Percentiles rank a stretch among this genome's conserved stretches.
phyloP scores from a whole-genome alignment of 2,329 filamentous ascomycete species.

The Colletotrichum cuscutae region DNA sequence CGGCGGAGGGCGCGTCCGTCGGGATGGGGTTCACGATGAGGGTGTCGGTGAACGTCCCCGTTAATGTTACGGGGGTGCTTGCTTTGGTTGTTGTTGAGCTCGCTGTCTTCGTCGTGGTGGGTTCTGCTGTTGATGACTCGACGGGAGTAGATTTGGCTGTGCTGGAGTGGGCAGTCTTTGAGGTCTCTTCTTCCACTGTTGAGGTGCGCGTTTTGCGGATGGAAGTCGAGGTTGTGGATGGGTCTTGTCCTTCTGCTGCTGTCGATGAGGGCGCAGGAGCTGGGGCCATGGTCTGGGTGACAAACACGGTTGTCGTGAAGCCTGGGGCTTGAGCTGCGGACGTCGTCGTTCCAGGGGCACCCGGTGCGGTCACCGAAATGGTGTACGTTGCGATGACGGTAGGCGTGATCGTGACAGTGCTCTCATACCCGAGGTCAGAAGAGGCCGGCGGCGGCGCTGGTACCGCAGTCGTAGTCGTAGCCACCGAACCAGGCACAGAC shows the following conservation, averaged over 20 bases:
- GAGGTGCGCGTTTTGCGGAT: conserved; percentile 8
- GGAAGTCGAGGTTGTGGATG: conserved; percentile 24
- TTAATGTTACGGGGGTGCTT: not conserved
- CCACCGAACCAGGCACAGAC: conserved; percentile 28
- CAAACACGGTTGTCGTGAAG: conserved; percentile 22
- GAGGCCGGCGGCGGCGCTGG: not conserved
- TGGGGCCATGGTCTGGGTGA: conserved; percentile 20
- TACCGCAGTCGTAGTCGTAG: not conserved
- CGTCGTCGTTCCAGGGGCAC: conserved; percentile 2
- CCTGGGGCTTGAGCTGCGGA: not conserved
- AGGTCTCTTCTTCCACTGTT: not conserved
- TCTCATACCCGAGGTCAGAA: conserved; percentile 4
- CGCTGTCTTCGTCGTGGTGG: not conserved
- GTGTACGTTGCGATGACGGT: conserved; percentile 29
- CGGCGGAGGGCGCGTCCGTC: conserved; percentile 6
- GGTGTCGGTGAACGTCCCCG: conserved; percentile 23
- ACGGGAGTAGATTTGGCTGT: not conserved
- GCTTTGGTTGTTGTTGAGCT: not conserved
- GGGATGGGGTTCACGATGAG: conserved; percentile 27
- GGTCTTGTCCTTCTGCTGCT: conserved; percentile 1
- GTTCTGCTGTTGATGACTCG: not conserved
- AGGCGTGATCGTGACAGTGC: conserved; percentile 22
- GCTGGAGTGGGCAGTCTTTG: not conserved
- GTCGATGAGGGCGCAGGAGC: conserved; percentile 7
- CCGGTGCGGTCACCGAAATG: conserved; percentile 20